These are phyloP conservation scores for Datisca glomerata DNA, from an alignment of 306 rosid genomes.

Conservation along the genomic window DNA sequence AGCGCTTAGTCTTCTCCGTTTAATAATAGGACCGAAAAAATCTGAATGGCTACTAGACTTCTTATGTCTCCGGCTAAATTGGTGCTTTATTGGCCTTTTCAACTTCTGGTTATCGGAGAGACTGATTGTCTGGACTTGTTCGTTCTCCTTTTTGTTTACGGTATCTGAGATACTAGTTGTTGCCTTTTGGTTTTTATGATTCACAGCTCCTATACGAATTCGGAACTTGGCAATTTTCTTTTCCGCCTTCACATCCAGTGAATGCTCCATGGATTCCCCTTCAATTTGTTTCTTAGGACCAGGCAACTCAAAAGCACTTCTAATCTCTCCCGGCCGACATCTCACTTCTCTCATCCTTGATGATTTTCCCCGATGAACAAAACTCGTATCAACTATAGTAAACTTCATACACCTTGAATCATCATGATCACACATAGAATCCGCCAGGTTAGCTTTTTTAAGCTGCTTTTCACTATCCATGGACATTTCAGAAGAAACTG, in stretches of 20 bases:
- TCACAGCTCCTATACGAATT: too few species aligned
- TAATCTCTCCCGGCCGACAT: constrained; percentile 24
- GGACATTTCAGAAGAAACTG: constrained; percentile 18
- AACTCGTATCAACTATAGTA: constrained; percentile 48
- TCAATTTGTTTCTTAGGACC: too few species aligned
- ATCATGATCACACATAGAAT: too few species aligned
- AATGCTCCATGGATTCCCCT: too few species aligned
- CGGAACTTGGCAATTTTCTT: too few species aligned
- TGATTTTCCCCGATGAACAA: constrained; percentile 30
- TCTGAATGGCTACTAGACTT: constrained; percentile 38
- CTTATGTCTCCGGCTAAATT: constrained; percentile 29
- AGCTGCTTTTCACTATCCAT: constrained; percentile 15
- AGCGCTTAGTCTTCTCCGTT: constrained; percentile 49
- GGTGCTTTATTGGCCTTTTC: constrained; percentile 23
- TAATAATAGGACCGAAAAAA: constrained; percentile 31
- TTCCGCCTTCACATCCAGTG: too few species aligned
- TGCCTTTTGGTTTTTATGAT: constrained; percentile 16
- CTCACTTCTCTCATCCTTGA: constrained; percentile 31
- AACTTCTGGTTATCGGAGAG: constrained; percentile 21
- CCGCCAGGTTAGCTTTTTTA: constrained; percentile 16
- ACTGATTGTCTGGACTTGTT: constrained; percentile 14
- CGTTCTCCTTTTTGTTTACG: constrained; percentile 20
- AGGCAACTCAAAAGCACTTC: constrained; percentile 28
- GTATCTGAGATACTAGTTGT: constrained; percentile 10
- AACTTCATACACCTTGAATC: constrained; percentile 22